Percentiles rank a stretch among this genome's conserved stretches.
phyloP scores from a whole-genome alignment of 371 early-diverging fungal genomes.

The Aphelidium insulamus region DNA sequence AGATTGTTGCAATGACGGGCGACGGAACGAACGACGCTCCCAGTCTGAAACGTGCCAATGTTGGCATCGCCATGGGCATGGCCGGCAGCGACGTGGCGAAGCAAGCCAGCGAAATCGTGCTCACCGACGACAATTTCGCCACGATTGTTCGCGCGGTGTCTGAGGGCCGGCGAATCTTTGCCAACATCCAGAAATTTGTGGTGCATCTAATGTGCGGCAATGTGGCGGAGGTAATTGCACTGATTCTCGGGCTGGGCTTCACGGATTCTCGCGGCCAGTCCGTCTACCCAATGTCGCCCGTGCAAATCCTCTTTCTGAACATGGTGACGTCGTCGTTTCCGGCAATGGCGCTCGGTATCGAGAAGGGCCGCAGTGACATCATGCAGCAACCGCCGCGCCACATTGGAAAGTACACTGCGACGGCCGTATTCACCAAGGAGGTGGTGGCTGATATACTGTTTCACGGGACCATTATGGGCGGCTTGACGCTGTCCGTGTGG shows the following conservation, averaged over 20 bases:
- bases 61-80: constrained; percentile 82
- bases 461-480: constrained; percentile 44
- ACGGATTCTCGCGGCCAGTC: constrained; percentile 25
- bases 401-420: no score
- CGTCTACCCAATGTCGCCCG: constrained; percentile 51
- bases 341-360: constrained; percentile 60
- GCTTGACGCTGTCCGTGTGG: constrained; percentile 40
- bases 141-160: constrained; percentile 60
- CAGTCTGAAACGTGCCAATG: constrained; percentile 69
- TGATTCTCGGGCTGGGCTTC: constrained; percentile 44
- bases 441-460: constrained; percentile 40
- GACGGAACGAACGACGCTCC: constrained; percentile 86
- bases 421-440: constrained; percentile 38
- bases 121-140: constrained; percentile 67
- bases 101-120: constrained; percentile 71
- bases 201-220: constrained; percentile 75
- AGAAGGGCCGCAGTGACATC: constrained; percentile 47
- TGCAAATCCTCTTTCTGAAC: constrained; percentile 76
- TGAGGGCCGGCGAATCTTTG: constrained; percentile 68
- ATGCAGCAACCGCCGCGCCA: constrained; percentile 65
- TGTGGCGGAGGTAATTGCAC: constrained; percentile 37
- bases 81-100: constrained; percentile 78
- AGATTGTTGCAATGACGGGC: constrained; percentile 57
- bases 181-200: constrained; percentile 79
- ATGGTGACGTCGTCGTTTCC: constrained; percentile 55